Evolutionary conservation across 2,329 filamentous ascomycete species (phyloP).

Genomic region (Aschersonia sp.): DNA sequence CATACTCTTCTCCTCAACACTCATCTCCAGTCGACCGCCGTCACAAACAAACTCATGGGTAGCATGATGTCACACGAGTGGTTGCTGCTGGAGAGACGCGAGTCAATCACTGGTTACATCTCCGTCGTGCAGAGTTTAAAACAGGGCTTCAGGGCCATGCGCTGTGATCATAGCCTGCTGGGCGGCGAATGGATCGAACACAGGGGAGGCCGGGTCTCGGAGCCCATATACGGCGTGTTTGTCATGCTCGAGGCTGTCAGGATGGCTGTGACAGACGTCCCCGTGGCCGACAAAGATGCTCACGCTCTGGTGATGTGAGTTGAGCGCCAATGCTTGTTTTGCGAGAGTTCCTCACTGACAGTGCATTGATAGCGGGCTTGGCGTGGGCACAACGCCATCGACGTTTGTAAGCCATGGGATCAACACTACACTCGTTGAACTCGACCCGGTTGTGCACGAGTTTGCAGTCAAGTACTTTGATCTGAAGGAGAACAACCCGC

Average conservation of each 20-base stretch:
- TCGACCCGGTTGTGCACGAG: slow-evolving; percentile 77
- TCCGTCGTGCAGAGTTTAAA: slow-evolving; percentile 70
- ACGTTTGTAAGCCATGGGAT: slow-evolving; percentile 80
- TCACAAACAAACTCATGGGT: slow-evolving; percentile 48
- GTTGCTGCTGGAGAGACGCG: slow-evolving; percentile 63
- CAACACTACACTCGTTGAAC: slow-evolving; percentile 85
- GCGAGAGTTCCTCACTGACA: neutral
- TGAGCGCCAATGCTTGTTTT: neutral
- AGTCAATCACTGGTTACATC: slow-evolving; percentile 83
- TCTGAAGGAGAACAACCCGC: slow-evolving; percentile 60
- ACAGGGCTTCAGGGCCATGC: slow-evolving; percentile 63
- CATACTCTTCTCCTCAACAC: slow-evolving; percentile 61
- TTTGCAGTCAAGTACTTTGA: slow-evolving; percentile 75
- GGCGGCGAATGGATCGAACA: slow-evolving; percentile 74
- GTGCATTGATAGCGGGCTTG: slow-evolving; percentile 50
- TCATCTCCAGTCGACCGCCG: slow-evolving; percentile 50
- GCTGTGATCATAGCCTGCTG: slow-evolving; percentile 87
- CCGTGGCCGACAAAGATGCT: slow-evolving; percentile 46
- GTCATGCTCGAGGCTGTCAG: slow-evolving; percentile 87
- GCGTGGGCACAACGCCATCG: slow-evolving; percentile 81
- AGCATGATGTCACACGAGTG: slow-evolving; percentile 53
- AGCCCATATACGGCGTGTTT: slow-evolving; percentile 94
- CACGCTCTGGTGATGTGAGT: slow-evolving; percentile 75
- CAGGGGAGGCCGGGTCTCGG: slow-evolving; percentile 43
- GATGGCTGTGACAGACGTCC: slow-evolving; percentile 48